Conservation (phyloP, 2,329 filamentous ascomycete genomes). For the Emydomyces testavorans region DNA sequence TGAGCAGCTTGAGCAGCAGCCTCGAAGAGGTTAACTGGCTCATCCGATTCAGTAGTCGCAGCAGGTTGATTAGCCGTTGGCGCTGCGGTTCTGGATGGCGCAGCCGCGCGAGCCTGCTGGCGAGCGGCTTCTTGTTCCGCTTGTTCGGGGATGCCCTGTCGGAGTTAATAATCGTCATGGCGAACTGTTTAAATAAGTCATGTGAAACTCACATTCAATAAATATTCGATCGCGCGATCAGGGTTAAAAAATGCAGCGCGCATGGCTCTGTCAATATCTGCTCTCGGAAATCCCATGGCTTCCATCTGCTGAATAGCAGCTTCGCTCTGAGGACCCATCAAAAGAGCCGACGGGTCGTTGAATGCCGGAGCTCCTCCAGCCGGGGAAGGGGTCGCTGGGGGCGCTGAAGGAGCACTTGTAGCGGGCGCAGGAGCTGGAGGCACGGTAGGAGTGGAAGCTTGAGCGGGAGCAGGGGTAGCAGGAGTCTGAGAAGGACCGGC, state of each 20-base stretch:
- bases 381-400: constrained; percentile 17
- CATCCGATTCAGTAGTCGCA: constrained; percentile 37
- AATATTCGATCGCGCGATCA: constrained; percentile 92
- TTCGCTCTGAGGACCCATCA: constrained; percentile 71
- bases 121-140: constrained; percentile 51
- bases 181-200: background rate
- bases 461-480: constrained; percentile 21
- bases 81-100: constrained; percentile 36
- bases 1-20: constrained; percentile 67
- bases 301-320: constrained; percentile 86
- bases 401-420: constrained; percentile 12
- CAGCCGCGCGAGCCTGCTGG: constrained; percentile 19
- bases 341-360: constrained; percentile 68
- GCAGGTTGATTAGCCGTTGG: constrained; percentile 25
- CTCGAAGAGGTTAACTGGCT: constrained; percentile 80
- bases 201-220: constrained; percentile 64
- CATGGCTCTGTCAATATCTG: constrained; percentile 86
- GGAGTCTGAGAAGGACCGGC: constrained; percentile 28
- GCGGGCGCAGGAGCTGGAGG: constrained; percentile 16
- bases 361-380: constrained; percentile 36
- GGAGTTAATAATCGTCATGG: background rate
- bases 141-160: constrained; percentile 78
- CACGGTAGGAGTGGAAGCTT: constrained; percentile 11
- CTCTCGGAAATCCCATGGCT: constrained; percentile 85
- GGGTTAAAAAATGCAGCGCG: constrained; percentile 94